phyloP scores from a whole-genome alignment of 306 rosid genomes.

The Prosopis cineraria region DNA sequence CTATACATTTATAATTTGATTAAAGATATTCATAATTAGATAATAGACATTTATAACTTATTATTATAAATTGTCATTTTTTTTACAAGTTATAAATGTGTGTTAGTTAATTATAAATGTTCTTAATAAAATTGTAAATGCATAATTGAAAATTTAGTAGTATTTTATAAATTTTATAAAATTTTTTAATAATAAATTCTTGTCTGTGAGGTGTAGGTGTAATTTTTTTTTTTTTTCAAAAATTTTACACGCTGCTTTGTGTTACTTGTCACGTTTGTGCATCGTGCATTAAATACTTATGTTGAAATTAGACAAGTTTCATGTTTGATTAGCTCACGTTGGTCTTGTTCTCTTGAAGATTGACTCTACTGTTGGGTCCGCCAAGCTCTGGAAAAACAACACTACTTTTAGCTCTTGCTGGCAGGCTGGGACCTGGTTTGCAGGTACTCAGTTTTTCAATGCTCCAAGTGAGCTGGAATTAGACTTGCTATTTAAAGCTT shows the following conservation, averaged over 20 bases:
- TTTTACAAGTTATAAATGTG: too few relatives aligned
- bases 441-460: conserved; percentile 58
- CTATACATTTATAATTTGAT: too few relatives aligned
- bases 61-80: too few relatives aligned
- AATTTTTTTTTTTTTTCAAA: too few relatives aligned
- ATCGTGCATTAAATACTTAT: not conserved
- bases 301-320: not conserved
- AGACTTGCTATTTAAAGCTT: not conserved
- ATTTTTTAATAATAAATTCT: too few relatives aligned
- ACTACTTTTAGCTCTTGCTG: conserved; percentile 89
- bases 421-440: conserved; percentile 82
- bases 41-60: too few relatives aligned
- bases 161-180: too few relatives aligned
- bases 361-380: conserved; percentile 90
- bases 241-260: not conserved
- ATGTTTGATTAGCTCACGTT: not conserved
- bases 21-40: too few relatives aligned
- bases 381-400: conserved; percentile 99
- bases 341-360: conserved; percentile 47
- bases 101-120: too few relatives aligned
- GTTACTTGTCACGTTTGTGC: not conserved
- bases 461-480: not conserved
- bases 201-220: too few relatives aligned
- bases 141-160: too few relatives aligned
- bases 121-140: too few relatives aligned